phyloP scores from a whole-genome alignment of 257 asterid genomes.

The Solanum paucissectum region DNA sequence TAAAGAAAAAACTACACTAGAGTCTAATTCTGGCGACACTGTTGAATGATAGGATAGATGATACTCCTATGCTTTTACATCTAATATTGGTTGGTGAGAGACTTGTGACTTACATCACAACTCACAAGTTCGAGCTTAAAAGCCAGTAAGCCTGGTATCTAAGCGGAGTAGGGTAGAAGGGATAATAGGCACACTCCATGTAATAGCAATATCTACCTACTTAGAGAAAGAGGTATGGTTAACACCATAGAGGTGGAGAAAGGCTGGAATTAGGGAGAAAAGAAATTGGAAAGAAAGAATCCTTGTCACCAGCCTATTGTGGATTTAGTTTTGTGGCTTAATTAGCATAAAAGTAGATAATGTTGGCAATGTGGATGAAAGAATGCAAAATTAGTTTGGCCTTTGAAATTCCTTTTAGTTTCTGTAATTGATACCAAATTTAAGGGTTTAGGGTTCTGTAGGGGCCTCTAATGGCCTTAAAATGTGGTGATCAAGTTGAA shows the following conservation, averaged over 20 bases:
- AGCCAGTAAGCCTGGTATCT: neutral
- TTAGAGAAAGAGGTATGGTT: neutral
- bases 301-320: neutral
- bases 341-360: neutral
- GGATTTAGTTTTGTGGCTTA: neutral
- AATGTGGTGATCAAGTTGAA: neutral
- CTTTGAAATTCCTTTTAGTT: neutral
- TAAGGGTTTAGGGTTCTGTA: neutral
- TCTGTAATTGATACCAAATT: neutral
- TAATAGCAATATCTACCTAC: neutral
- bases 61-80: neutral
- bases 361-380: neutral
- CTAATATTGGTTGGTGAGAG: neutral
- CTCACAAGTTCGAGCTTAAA: neutral
- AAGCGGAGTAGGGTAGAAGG: neutral
- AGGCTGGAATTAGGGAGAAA: neutral
- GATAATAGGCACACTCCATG: neutral
- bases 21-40: neutral
- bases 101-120: neutral
- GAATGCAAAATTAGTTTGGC: neutral
- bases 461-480: neutral
- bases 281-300: neutral
- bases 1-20: neutral
- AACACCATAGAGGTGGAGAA: neutral
- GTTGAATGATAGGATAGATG: neutral